Conservation (phyloP, 768 basidiomycete genomes). For the Calocybe gangraenosa region DNA sequence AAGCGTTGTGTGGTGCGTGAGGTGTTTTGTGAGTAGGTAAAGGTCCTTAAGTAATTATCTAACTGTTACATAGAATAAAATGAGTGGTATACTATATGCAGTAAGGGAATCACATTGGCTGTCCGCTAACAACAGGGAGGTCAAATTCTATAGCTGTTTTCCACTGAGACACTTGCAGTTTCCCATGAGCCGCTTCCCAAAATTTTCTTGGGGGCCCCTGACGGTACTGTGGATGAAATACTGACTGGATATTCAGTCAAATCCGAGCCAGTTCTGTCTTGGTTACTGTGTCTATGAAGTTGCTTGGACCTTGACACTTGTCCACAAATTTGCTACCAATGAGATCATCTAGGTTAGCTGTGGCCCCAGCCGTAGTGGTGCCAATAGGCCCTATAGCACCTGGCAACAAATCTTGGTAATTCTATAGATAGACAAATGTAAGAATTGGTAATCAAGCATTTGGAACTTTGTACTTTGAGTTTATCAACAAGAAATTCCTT, state of each 20-base stretch:
- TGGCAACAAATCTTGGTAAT: neutral
- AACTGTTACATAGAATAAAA: no score
- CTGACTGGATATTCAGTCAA: slow-evolving; percentile 5
- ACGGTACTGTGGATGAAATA: slow-evolving; percentile 7
- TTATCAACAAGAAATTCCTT: neutral
- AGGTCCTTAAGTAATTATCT: no score
- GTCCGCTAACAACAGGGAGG: no score
- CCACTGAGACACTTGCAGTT: slow-evolving; percentile 23
- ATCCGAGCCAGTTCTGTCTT: slow-evolving; percentile 6
- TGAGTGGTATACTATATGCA: no score
- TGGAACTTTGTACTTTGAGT: neutral
- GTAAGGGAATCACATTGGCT: no score
- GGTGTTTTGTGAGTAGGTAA: no score
- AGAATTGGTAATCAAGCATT: neutral
- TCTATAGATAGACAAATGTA: neutral
- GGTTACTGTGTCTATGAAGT: neutral
- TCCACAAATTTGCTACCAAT: neutral
- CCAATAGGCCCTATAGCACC: neutral
- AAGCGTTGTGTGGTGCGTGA: no score
- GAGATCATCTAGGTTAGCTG: no score
- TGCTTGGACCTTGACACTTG: neutral
- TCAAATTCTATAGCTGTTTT: slow-evolving; percentile 19
- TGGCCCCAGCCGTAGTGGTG: no score
- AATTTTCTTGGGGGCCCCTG: slow-evolving; percentile 6
- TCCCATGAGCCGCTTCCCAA: slow-evolving; percentile 16